Base-by-base conservation (phyloP, 805 yeast genomes). In the Sugiyamaella mastotermitis region DNA sequence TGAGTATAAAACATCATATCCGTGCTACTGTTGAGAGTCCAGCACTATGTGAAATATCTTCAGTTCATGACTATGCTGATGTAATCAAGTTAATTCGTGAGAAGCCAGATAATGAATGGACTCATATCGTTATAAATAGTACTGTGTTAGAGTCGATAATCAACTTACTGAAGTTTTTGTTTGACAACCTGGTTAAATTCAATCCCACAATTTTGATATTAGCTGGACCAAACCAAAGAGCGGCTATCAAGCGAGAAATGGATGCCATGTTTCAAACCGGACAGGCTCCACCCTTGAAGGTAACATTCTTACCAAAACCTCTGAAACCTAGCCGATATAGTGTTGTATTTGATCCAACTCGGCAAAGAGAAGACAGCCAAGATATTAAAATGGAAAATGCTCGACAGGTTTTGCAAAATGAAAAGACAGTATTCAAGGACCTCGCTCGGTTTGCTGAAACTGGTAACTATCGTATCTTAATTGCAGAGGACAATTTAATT, bases 401-500 rank as follows among this genome's bases (percentile, higher is more conserved):
- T 11, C 48, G 47, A 30, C 39, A 45, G 41, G 34, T 42, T 6
- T 15, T 43, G 18, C 38, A 37, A 21, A 38, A 32, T 11, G 52
- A 49, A 34, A 44, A 42, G 39, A 33, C 35, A 9, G 46, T 53
- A 14, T 53, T 49, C 30, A 43, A 45, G 16, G 51, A 46, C 6
- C 36, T 58, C 21, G 24, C 26, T 21, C 19, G 24, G 23, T 49
- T 49, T 31, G 48, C 46, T 9, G 19, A 20, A 10, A 41, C 40
- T 14, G 41, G 39, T 16, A 31, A 39, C 17, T 45, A 40, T 23
- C 46, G 50, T 39, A 75, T 87, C 16, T 62, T 87, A 36, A 83
- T 87, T n/a, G 96, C 95, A 1, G 97, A 87, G 55, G 96, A 87
- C n/a, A 23, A 23, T 23, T n/a, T 23, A 23, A 23, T 23, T 23